Conservation (phyloP, 2,329 filamentous ascomycete species). For the Colletotrichum lentis region DNA sequence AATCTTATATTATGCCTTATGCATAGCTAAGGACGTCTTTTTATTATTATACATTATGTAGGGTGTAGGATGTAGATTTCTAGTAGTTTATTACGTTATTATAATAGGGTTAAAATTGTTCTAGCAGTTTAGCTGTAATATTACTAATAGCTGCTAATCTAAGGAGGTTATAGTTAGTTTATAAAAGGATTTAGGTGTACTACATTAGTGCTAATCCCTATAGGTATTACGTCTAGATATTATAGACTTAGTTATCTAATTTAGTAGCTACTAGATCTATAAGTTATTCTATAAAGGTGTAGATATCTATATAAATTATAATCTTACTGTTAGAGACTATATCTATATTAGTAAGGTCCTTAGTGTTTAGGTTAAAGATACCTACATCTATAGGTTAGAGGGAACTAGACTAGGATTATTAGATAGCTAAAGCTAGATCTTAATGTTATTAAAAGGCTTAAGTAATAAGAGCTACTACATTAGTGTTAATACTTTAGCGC, state of each 20-base stretch:
- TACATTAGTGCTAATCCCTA: not conserved
- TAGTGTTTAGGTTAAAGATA: not conserved
- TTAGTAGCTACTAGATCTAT: not conserved
- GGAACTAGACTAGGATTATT: not conserved
- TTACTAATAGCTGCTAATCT: no score
- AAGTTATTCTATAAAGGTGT: not conserved
- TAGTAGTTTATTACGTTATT: no score
- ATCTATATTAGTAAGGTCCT: not conserved
- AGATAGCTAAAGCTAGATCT: not conserved
- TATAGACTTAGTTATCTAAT: not conserved
- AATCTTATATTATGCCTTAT: no score
- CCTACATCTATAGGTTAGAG: not conserved
- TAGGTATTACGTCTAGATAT: not conserved
- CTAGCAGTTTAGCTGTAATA: no score
- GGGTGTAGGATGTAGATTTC: no score
- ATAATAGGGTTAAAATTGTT: no score
- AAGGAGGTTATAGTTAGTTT: no score
- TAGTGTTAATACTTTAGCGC: not conserved
- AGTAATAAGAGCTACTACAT: not conserved
- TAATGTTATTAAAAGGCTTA: not conserved
- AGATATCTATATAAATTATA: not conserved
- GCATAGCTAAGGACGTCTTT: no score
- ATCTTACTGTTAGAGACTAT: not conserved
- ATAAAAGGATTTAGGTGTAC: not conserved
- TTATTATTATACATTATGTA: no score